These are phyloP conservation scores for Theileria parva DNA, from an alignment of 169 alveolate species.

Conservation along the genomic window DNA sequence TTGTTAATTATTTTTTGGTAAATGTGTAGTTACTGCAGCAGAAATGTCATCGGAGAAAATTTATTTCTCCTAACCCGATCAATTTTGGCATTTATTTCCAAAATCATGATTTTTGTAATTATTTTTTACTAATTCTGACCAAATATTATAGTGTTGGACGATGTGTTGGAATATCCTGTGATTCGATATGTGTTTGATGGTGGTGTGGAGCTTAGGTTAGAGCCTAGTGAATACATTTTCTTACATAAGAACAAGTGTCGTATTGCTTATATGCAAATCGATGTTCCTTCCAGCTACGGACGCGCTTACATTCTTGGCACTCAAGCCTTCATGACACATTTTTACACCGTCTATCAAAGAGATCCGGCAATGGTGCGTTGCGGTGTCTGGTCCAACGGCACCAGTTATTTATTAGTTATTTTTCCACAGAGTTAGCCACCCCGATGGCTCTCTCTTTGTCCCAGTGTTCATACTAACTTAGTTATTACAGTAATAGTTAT, in stretches of 20 bases:
- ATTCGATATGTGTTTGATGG: slow-evolving; percentile 50
- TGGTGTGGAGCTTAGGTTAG: slow-evolving; percentile 64
- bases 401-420: too few species aligned
- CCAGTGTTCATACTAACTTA: neutral
- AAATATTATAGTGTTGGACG: neutral
- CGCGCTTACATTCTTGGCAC: slow-evolving; percentile 85
- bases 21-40: neutral
- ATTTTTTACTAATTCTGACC: too few species aligned
- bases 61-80: neutral
- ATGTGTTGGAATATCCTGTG: slow-evolving; percentile 17
- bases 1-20: too few species aligned
- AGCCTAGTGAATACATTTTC: slow-evolving; percentile 69
- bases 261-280: slow-evolving; percentile 87
- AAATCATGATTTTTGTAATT: too few species aligned
- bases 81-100: neutral
- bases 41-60: neutral
- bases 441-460: too few species aligned
- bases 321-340: slow-evolving; percentile 82
- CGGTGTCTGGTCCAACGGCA: neutral
- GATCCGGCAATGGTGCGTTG: slow-evolving; percentile 64
- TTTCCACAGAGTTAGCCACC: too few species aligned
- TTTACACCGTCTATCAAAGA: slow-evolving; percentile 82
- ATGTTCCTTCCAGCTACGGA: slow-evolving; percentile 84
- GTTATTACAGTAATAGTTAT: neutral
- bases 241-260: slow-evolving; percentile 70